A percentile compares a stretch with the other conserved stretches of the same genome.
phyloP scores from a whole-genome alignment of 2,329 filamentous ascomycete species.

The Ustulina deusta region DNA sequence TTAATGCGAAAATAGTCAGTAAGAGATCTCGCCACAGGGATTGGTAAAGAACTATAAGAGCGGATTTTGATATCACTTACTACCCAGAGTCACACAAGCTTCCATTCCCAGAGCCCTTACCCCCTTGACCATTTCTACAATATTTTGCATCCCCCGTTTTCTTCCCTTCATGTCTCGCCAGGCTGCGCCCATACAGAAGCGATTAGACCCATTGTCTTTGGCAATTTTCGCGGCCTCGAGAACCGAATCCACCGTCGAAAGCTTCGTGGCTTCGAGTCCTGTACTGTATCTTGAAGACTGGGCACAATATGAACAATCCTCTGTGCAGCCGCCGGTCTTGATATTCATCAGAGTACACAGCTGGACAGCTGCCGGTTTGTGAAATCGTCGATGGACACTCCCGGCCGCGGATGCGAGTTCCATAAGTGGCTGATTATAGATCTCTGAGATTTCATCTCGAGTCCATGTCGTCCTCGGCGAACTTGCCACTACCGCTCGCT shows the following conservation, averaged over 20 bases:
- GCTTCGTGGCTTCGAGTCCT: constrained; percentile 81
- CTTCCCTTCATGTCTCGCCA: constrained; percentile 95
- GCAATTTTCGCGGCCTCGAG: constrained; percentile 81
- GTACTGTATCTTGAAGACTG: constrained; percentile 88
- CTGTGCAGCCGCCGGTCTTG: constrained; percentile 91
- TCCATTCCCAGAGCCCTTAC: constrained; percentile 88
- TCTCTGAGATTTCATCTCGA: constrained; percentile 80
- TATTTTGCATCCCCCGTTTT: constrained; percentile 84
- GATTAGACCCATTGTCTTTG: constrained; percentile 85
- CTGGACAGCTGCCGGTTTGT: constrained; percentile 85
- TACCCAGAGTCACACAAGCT: constrained; percentile 87
- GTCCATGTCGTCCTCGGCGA: constrained; percentile 81
- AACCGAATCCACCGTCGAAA: constrained; percentile 83
- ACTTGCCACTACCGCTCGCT: constrained; percentile 68
- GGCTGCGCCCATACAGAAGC: constrained; percentile 95
- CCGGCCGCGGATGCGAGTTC: constrained; percentile 82
- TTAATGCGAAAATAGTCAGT: constrained; percentile 3
- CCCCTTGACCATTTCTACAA: constrained; percentile 86
- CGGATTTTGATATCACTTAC: constrained; percentile 17
- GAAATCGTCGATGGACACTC: constrained; percentile 83
- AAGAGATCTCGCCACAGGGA: not conserved
- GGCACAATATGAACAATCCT: constrained; percentile 93
- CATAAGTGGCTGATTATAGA: constrained; percentile 85
- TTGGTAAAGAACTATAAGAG: not conserved
- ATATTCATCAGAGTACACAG: constrained; percentile 98